Base-by-base conservation (phyloP, 148 eudicot genomes). In the Polygonum maritimum region DNA sequence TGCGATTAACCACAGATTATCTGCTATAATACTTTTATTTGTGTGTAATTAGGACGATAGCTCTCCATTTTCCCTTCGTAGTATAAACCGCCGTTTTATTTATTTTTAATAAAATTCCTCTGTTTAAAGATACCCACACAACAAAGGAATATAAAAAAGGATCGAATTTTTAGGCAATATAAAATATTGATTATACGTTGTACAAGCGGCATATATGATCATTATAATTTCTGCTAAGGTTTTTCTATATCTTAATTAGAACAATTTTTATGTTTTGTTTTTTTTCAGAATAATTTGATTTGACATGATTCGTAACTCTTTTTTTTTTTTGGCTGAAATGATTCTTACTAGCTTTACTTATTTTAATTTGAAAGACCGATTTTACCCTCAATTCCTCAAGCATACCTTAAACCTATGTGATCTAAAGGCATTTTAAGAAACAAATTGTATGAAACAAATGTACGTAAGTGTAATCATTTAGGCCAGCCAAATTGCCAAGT, bases 81-180 rank as follows among this genome's bases (percentile, higher is more conserved):
- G 60, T 54, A 54, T 54, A 52, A 52, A 16, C 58, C 58, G 58
- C 58, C 7, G 47, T 7, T 44, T 44, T 16, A 4, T 54, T 54
- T 54, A 1, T 54, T 52, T 18, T 52, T 52, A 11, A 49, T 13
- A 49, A 12, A 52, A 18, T 16, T 3, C n/a, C 21, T 2, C 60
- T 54, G 60, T 54, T 54, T 26, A 54, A 54, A 54, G 60, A 54
- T 54, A 54, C 60, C 60, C 60, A 54, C 60, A 54, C 60, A 54
- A 54, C 60, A 54, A 54, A 18, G 19, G 19, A 54, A 3, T n/a
- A 54, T 9, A 54, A 19, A 54, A 54, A 19, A n/a, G 10, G 15
- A 13, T 44, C 47, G 15, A 54, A n/a, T n/a, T 54, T 54, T 54
- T 18, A 54, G 26, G 60, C 7, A 6, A 54, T n/a, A 1, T 5